These are phyloP conservation scores for Epichloe uncinata DNA, from an alignment of 2,329 filamentous ascomycete genomes.

Conservation along the genomic window DNA sequence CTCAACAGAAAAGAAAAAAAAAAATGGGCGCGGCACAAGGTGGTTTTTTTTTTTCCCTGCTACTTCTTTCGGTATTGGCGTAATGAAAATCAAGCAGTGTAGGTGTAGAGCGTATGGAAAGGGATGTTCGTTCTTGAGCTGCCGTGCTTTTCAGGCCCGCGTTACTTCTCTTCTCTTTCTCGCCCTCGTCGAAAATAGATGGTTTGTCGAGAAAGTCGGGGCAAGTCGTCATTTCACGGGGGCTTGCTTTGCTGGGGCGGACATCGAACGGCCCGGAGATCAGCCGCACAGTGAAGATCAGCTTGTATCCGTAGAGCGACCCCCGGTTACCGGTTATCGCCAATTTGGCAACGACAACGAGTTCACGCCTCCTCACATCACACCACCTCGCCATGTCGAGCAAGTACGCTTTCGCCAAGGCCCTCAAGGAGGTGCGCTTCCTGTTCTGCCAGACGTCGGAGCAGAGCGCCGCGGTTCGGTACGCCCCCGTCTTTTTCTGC, in stretches of 20 bases:
- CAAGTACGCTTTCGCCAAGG: conserved; percentile 84
- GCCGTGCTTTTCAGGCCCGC: too few species aligned
- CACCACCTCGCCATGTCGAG: conserved; percentile 56
- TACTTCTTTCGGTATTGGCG: too few species aligned
- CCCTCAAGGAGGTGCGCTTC: conserved; percentile 91
- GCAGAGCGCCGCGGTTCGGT: conserved; percentile 82
- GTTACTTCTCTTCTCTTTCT: too few species aligned
- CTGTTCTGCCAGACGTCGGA: conserved; percentile 92
- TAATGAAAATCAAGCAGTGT: too few species aligned
- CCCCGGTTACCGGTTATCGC: not conserved
- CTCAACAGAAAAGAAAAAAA: not conserved
- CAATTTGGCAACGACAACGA: conserved; percentile 1
- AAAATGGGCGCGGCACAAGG: too few species aligned
- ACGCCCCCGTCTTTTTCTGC: conserved; percentile 19
- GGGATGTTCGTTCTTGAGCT: not conserved
- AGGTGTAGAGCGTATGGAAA: not conserved
- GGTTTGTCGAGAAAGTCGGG: not conserved
- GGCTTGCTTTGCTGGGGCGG: too few species aligned
- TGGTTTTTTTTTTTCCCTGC: not conserved
- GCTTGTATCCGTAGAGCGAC: too few species aligned
- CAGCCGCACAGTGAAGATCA: not conserved
- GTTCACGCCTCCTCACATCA: not conserved
- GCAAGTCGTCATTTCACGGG: not conserved
- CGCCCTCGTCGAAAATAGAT: too few species aligned
- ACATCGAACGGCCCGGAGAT: conserved; percentile 1